Percentiles rank a stretch among this genome's conserved stretches.
These are phyloP conservation scores for Coprinopsis marcescibilis DNA, from an alignment of 768 basidiomycete species.

Conservation along the genomic window DNA sequence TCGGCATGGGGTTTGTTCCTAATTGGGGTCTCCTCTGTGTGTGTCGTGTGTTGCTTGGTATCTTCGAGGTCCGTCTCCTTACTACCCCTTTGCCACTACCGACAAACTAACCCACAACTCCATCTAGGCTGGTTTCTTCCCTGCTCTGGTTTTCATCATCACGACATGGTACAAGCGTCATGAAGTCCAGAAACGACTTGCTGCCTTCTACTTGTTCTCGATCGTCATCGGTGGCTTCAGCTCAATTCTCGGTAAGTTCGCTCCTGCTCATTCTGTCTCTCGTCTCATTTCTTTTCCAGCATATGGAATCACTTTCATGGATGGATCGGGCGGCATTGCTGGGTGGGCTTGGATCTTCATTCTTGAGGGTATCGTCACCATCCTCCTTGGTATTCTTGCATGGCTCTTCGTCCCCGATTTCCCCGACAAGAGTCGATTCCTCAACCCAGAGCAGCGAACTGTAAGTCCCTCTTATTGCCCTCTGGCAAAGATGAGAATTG, in stretches of 20 bases:
- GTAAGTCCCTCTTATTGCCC: neutral
- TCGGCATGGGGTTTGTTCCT: constrained; percentile 27
- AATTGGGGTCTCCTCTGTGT: constrained; percentile 23
- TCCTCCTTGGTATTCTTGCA: constrained; percentile 33
- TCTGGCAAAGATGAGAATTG: neutral
- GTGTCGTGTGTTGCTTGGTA: constrained; percentile 21
- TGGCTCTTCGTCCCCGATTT: constrained; percentile 42
- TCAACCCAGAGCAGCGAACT: constrained; percentile 24
- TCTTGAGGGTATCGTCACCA: constrained; percentile 39
- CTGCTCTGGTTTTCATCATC: constrained; percentile 11
- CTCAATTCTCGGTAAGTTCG: constrained; percentile 13
- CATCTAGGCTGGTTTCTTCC: constrained; percentile 9
- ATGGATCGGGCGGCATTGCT: constrained; percentile 32
- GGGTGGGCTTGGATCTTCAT: constrained; percentile 52
- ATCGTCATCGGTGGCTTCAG: neutral
- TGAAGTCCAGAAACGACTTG: constrained; percentile 39
- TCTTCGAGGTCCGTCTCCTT: constrained; percentile 23
- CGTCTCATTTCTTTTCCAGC: constrained; percentile 7
- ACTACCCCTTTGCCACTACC: constrained; percentile 10
- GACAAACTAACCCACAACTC: no score
- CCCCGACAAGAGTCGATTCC: constrained; percentile 41
- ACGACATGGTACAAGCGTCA: constrained; percentile 32
- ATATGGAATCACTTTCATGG: constrained; percentile 35
- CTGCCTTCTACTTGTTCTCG: neutral
- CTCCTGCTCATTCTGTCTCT: neutral